Base-by-base conservation (phyloP, 225 moss, liverwort and hornwort genomes). In the Straminergon stramineum region DNA sequence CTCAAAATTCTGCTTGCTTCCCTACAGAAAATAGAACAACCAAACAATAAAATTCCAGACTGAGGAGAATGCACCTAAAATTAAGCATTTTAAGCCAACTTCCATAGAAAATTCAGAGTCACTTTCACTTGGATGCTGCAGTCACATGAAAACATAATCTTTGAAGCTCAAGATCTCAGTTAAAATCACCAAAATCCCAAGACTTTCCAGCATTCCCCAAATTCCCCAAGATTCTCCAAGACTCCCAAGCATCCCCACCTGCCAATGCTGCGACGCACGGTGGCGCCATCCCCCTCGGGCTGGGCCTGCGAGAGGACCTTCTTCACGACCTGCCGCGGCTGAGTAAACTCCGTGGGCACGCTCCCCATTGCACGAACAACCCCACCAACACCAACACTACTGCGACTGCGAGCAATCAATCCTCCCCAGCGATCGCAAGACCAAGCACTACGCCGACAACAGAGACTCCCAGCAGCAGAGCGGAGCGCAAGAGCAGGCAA, bases 211-310 rank as follows among this genome's bases (percentile, higher is more conserved):
- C n/a, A n/a, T n/a, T n/a, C n/a, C n/a, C n/a, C n/a, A n/a, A n/a
- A n/a, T n/a, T n/a, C 61, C 71, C 11, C 43, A 22, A 7, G 9
- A 17, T 48, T 48, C 61, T 61, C 11, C 43, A 22, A 11, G 9
- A 17, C 15, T 45, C 26, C 75, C 41, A 37, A 60, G 39, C 3
- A 2, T 88, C 41, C 73, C 31, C 17, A 96, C 98, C 98, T 98
- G 92, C 98, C 98, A 88, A 98, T 98, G 89, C 98, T 98, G 7
- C 98, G 96, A 37, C 96, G 90, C 87, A 98, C 97, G 2, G 68
- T 94, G 32, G 98, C 98, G 84, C 98, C 98, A 89, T 95, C 95
- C 35, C 98, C 98, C 88, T 98, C 98, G 1, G 97, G 94, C 90
- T 98, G 98, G 71, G 93, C 93, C 87, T 92, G 92, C 60, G 98